Base-by-base conservation (phyloP, 305 asterid genomes). In the Fraxinus paxiana region DNA sequence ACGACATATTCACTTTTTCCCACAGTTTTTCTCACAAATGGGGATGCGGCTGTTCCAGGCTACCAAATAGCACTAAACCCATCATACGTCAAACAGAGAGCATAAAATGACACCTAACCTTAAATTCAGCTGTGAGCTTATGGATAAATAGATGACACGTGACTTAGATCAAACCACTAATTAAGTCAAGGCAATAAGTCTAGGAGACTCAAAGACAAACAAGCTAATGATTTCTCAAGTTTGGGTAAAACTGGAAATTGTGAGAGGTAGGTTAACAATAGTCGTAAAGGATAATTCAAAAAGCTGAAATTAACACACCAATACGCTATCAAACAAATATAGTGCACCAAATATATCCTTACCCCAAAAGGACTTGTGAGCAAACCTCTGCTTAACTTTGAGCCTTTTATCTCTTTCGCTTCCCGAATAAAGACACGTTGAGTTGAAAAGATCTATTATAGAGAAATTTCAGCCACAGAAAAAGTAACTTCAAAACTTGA, bases 331-430 rank as follows among this genome's bases (percentile, higher is more conserved):
- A 75, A 67, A 67, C 74, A 86, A 83, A 84, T 83, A 46, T 65
- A 65, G 51, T 41, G 83, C 83, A 86, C 87, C 87, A 86, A 83
- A 76, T 87, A 87, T 81, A 65, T 86, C 84, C 90, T 93, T 90
- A 88, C 92, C 92, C 90, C 81, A 78, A 76, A 85, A 83, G 83
- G 86, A 82, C 81, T 80, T 79, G 91, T 77, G 86, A 76, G 92
- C 84, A 81, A 86, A 87, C 88, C 88, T 88, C 86, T 85, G 88
- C 88, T 89, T 80, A 92, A 86, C 89, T 89, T 86, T 87, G 92
- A 87, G 87, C 93, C 88, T 83, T 88, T 82, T 82, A 73, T 85
- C 90, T 86, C 91, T 86, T 88, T 92, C 82, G 92, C 95, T 86
- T 89, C 94, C 95, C 89, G 76, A 87, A 88, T 85, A 92, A 86